phyloP scores from a whole-genome alignment of 805 yeast species.

The Candida coquimbonensis region DNA sequence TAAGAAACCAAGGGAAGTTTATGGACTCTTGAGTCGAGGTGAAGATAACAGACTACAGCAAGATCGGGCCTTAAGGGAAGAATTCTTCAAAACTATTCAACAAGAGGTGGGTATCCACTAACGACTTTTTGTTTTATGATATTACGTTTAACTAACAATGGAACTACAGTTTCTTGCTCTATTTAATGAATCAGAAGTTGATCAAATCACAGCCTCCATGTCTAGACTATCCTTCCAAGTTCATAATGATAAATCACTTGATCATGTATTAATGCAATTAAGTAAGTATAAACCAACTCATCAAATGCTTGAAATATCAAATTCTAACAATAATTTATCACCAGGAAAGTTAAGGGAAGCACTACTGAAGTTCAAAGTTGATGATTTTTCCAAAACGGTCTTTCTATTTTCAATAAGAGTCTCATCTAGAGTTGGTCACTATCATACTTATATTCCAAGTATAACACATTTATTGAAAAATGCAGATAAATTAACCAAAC shows the following conservation, averaged over 20 bases:
- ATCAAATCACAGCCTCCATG: not conserved
- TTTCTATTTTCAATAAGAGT: constrained; percentile 43
- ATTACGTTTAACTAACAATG: not conserved
- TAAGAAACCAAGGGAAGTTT: constrained; percentile 24
- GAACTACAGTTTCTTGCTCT: constrained; percentile 1
- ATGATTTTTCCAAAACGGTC: constrained; percentile 39
- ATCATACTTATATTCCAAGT: constrained; percentile 53
- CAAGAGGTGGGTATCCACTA: constrained; percentile 13
- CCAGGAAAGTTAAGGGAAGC: constrained; percentile 51
- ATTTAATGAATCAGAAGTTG: not conserved
- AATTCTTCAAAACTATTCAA: constrained; percentile 33
- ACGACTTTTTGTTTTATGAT: not conserved
- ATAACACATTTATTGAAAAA: constrained; percentile 29
- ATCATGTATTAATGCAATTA: constrained; percentile 30
- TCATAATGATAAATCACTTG: constrained; percentile 12
- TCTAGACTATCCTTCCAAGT: not conserved
- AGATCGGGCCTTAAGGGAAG: constrained; percentile 34
- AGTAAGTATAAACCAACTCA: constrained; percentile 7
- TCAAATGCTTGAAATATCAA: not conserved
- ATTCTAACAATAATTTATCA: not conserved
- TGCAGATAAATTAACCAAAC: constrained; percentile 14
- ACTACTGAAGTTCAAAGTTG: constrained; percentile 31
- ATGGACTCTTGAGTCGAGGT: constrained; percentile 57
- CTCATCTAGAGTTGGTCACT: constrained; percentile 40
- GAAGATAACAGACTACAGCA: constrained; percentile 42